phyloP scores from a whole-genome alignment of 257 asterid species.

The Handroanthus guayacan region DNA sequence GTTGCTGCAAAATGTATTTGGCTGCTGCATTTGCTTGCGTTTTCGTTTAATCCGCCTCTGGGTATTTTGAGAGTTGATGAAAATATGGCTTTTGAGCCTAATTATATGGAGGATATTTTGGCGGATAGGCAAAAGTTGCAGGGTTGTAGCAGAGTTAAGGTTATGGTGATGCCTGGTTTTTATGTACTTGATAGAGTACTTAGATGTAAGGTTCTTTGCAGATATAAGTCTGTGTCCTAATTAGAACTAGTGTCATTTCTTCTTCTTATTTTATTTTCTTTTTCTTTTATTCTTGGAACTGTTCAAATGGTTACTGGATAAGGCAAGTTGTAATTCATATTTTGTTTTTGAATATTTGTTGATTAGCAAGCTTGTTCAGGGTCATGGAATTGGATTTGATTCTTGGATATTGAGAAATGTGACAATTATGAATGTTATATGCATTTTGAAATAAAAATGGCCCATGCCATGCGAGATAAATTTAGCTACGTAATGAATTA shows the following conservation, averaged over 20 bases:
- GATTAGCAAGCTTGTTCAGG: background rate
- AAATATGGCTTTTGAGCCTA: constrained; percentile 57
- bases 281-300: background rate
- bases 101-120: constrained; percentile 82
- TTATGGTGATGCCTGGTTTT: constrained; percentile 95
- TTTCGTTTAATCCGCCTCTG: constrained; percentile 68
- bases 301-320: background rate
- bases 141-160: constrained; percentile 66
- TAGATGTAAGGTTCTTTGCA: constrained; percentile 86
- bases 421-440: background rate
- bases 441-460: too few relatives aligned
- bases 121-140: constrained; percentile 62
- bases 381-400: background rate
- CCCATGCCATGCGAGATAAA: too few relatives aligned
- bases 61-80: constrained; percentile 74
- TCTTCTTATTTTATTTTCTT: background rate
- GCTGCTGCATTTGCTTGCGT: constrained; percentile 91
- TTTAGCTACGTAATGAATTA: too few relatives aligned
- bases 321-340: constrained; percentile 7
- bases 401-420: background rate
- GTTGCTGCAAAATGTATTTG: constrained; percentile 91
- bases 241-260: background rate
- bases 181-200: constrained; percentile 80
- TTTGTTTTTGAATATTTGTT: constrained; percentile 1
- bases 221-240: constrained; percentile 58